These are phyloP conservation scores for Waltergamsia citrina DNA, from an alignment of 2,329 filamentous ascomycete species.

Conservation along the genomic window DNA sequence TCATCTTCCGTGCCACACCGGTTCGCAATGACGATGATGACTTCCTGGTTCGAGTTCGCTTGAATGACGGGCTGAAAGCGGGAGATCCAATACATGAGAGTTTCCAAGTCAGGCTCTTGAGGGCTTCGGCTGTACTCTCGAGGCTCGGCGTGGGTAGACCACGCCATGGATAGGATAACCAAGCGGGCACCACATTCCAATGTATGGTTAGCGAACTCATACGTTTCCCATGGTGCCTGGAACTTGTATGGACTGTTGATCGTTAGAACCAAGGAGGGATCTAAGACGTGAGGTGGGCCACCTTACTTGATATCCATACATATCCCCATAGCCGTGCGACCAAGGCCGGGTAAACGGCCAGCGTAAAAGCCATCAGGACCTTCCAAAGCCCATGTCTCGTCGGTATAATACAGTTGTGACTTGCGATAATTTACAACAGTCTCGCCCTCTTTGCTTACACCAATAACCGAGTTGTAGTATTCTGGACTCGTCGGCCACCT, in stretches of 20 bases:
- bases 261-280: neutral
- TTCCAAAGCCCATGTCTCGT: slow-evolving; percentile 53
- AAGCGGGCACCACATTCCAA: slow-evolving; percentile 47
- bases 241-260: slow-evolving; percentile 24
- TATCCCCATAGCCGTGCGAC: slow-evolving; percentile 47
- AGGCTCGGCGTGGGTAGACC: slow-evolving; percentile 53
- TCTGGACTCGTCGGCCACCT: slow-evolving; percentile 42
- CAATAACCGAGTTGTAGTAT: slow-evolving; percentile 45
- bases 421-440: slow-evolving; percentile 53
- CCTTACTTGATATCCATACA: slow-evolving; percentile 58
- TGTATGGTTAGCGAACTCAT: slow-evolving; percentile 43
- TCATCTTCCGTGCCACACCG: slow-evolving; percentile 57
- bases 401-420: slow-evolving; percentile 46
- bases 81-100: slow-evolving; percentile 65
- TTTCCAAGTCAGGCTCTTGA: slow-evolving; percentile 59
- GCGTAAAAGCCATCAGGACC: slow-evolving; percentile 39
- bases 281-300: neutral
- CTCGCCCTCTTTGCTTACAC: slow-evolving; percentile 50
- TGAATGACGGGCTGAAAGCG: slow-evolving; percentile 58
- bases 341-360: slow-evolving; percentile 34
- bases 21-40: slow-evolving; percentile 64
- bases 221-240: slow-evolving; percentile 25
- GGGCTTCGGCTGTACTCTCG: slow-evolving; percentile 35
- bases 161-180: slow-evolving; percentile 69
- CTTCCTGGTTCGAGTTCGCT: slow-evolving; percentile 40